A percentile compares a stretch with the other conserved stretches of the same genome.
Evolutionary conservation across 169 alveolate species (phyloP).

Genomic region (Eimeria acervulina): DNA sequence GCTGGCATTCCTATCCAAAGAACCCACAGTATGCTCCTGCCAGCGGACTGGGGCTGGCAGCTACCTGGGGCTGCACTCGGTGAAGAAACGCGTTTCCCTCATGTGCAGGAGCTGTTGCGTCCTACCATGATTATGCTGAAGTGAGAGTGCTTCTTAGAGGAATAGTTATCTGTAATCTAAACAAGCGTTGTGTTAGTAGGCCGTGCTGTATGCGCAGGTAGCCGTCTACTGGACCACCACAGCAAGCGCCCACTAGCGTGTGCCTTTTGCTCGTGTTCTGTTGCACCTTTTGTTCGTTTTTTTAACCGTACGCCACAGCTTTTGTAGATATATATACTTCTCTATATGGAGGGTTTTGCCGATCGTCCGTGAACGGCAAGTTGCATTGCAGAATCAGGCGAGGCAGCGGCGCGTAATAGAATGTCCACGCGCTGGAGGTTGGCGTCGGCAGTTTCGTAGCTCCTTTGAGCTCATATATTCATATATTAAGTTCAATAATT

Average conservation of each 20-base stretch:
- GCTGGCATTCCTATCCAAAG: neutral
- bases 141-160: neutral
- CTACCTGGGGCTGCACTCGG: slow-evolving; percentile 18
- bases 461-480: neutral
- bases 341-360: neutral
- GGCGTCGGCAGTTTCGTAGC: neutral
- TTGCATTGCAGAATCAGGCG: neutral
- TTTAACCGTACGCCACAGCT: neutral
- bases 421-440: neutral
- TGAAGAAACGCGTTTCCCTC: neutral
- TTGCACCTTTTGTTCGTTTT: neutral
- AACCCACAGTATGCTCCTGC: neutral
- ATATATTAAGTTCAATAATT: neutral
- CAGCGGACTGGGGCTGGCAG: slow-evolving; percentile 32
- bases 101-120: neutral
- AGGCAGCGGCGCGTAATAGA: neutral
- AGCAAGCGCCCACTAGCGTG: neutral
- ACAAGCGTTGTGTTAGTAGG: neutral
- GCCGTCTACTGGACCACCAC: neutral
- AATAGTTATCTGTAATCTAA: neutral
- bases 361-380: neutral
- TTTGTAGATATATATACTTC: neutral
- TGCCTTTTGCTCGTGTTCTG: neutral
- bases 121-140: neutral
- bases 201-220: neutral